Conservation (phyloP, 192 early-diverging fungal genomes). For the Coemansia sp. region DNA sequence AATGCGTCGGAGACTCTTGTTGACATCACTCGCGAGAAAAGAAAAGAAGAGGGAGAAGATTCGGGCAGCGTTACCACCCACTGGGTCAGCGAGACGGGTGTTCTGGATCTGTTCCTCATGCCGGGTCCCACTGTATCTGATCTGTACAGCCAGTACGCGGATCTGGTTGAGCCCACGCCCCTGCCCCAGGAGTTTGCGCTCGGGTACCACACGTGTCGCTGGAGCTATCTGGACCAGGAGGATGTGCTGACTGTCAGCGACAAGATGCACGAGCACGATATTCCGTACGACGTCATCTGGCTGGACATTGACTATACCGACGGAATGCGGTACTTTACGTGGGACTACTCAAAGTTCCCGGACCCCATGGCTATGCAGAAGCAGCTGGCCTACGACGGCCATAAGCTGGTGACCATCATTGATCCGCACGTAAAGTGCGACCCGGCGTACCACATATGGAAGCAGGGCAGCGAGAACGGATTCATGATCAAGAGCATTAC, state of each 20-base stretch:
- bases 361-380: slow-evolving; percentile 84
- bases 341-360: slow-evolving; percentile 92
- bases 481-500: slow-evolving; percentile 79
- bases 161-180: slow-evolving; percentile 76
- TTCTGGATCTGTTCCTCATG: slow-evolving; percentile 88
- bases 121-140: slow-evolving; percentile 69
- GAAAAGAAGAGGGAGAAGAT: slow-evolving; percentile 27
- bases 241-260: slow-evolving; percentile 87
- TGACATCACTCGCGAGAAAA: slow-evolving; percentile 77
- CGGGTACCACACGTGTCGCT: slow-evolving; percentile 95
- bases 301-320: slow-evolving; percentile 99
- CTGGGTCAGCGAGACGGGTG: slow-evolving; percentile 93
- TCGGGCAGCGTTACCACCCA: slow-evolving; percentile 60
- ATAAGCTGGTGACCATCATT: slow-evolving; percentile 89
- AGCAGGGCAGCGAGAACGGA: slow-evolving; percentile 74
- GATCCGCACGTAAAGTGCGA: slow-evolving; percentile 97
- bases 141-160: slow-evolving; percentile 71
- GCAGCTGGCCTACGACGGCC: slow-evolving; percentile 66
- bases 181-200: slow-evolving; percentile 89
- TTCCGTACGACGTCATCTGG: slow-evolving; percentile 99
- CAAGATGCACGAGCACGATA: slow-evolving; percentile 86
- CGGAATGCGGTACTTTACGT: slow-evolving; percentile 96
- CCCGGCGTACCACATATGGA: slow-evolving; percentile 69
- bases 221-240: slow-evolving; percentile 93
- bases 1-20: slow-evolving; percentile 98